Conservation (phyloP, 2,329 filamentous ascomycete species). For the Sporothrix pallida region DNA sequence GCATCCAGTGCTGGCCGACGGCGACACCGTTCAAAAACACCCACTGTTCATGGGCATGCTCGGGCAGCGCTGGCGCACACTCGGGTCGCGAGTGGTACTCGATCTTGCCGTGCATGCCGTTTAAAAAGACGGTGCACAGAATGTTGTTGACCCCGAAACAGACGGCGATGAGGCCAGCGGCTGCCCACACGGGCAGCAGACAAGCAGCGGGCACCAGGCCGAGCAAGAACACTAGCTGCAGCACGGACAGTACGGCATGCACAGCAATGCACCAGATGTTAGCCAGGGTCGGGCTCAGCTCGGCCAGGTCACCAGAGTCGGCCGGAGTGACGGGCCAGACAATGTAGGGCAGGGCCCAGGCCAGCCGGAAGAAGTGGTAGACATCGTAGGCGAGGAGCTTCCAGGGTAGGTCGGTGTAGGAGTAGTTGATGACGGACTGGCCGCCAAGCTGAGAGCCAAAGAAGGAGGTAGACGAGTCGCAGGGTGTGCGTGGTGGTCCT, state of each 20-base stretch:
- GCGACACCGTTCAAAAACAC: conserved; percentile 79
- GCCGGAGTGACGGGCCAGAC: conserved; percentile 62
- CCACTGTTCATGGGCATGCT: conserved; percentile 72
- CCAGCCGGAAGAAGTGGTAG: conserved; percentile 61
- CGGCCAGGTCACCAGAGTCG: conserved; percentile 62
- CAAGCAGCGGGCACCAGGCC: conserved; percentile 60
- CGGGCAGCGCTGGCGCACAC: conserved; percentile 55
- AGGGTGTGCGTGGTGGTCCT: neutral
- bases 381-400: conserved; percentile 58
- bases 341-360: conserved; percentile 65
- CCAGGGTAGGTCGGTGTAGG: conserved; percentile 63
- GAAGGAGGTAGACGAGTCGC: conserved; percentile 48
- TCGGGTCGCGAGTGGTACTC: conserved; percentile 59
- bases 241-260: conserved; percentile 62
- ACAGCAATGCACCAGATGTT: conserved; percentile 64
- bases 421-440: conserved; percentile 63
- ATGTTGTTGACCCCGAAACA: conserved; percentile 59
- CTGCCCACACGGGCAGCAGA: conserved; percentile 58
- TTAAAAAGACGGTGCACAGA: conserved; percentile 57
- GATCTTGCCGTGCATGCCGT: conserved; percentile 56
- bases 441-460: conserved; percentile 65
- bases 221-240: conserved; percentile 67
- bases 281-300: conserved; percentile 63
- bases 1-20: conserved; percentile 69
- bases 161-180: conserved; percentile 46